These are phyloP conservation scores for Borealophlyctis nickersoniae DNA, from an alignment of 192 early-diverging fungal genomes.

Conservation along the genomic window DNA sequence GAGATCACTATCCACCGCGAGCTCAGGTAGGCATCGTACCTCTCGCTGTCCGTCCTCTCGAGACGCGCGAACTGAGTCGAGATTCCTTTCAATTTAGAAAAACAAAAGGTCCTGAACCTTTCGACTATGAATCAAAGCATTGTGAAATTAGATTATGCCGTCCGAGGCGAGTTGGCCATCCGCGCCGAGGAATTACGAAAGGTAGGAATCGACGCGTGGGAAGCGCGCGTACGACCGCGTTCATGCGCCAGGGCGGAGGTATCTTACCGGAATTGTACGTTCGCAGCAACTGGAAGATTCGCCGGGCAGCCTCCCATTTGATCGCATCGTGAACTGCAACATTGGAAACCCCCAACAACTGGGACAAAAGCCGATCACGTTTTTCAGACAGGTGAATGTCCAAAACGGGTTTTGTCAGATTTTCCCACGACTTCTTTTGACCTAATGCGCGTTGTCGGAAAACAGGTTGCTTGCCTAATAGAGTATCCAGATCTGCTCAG, in stretches of 20 bases:
- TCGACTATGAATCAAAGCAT: constrained; percentile 32
- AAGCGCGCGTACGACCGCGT: too few species aligned
- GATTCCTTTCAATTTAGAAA: too few species aligned
- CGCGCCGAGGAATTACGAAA: constrained; percentile 77
- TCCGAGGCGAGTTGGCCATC: constrained; percentile 93
- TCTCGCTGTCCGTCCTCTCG: too few species aligned
- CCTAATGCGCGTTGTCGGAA: too few species aligned
- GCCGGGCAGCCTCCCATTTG: constrained; percentile 48
- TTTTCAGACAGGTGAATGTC: constrained; percentile 82
- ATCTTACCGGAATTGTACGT: background rate
- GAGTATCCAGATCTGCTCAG: constrained; percentile 81
- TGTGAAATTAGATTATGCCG: constrained; percentile 84
- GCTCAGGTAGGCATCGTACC: too few species aligned
- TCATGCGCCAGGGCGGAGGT: too few species aligned
- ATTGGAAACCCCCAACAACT: constrained; percentile 95
- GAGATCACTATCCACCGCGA: too few species aligned
- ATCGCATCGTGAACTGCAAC: constrained; percentile 72
- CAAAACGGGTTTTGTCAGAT: background rate
- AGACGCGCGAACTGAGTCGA: too few species aligned
- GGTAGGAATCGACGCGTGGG: too few species aligned
- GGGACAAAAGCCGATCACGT: constrained; percentile 87
- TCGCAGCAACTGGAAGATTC: constrained; percentile 3
- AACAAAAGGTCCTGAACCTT: constrained; percentile 23
- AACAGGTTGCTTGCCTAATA: constrained; percentile 76
- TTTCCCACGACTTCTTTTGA: background rate